These are phyloP conservation scores for Quercus lobata DNA, from an alignment of 331 rosid species.

Conservation along the genomic window DNA sequence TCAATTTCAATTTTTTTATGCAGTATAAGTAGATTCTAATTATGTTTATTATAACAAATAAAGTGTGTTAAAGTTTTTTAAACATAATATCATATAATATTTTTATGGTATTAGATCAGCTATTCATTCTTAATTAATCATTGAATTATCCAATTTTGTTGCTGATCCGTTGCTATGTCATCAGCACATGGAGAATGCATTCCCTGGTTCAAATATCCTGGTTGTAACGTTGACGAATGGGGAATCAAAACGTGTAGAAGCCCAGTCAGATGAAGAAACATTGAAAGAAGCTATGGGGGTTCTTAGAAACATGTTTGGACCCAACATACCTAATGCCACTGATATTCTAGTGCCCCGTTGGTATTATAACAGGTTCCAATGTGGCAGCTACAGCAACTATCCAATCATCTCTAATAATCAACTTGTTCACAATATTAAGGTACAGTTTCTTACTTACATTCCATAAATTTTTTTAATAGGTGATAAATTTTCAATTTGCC, in stretches of 20 bases:
- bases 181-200: constrained; percentile 98
- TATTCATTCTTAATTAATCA: background rate
- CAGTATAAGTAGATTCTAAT: background rate
- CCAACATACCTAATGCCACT: constrained; percentile 64
- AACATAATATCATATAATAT: constrained; percentile 5
- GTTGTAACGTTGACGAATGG: constrained; percentile 92
- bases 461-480: background rate
- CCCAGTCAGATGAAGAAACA: constrained; percentile 72
- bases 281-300: constrained; percentile 81
- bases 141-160: constrained; percentile 21
- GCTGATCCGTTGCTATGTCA: constrained; percentile 38
- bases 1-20: background rate
- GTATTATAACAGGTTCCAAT: constrained; percentile 91
- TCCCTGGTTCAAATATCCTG: constrained; percentile 88
- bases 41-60: background rate
- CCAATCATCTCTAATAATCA: constrained; percentile 62
- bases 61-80: constrained; percentile 6
- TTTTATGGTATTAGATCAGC: constrained; percentile 18
- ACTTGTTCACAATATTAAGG: constrained; percentile 67
- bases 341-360: constrained; percentile 86
- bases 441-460: constrained; percentile 23
- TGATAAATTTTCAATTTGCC: background rate
- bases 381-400: constrained; percentile 94
- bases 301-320: constrained; percentile 84
- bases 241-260: constrained; percentile 94